phyloP scores from a whole-genome alignment of 106 monocot genomes.

The Gastrodia elata region DNA sequence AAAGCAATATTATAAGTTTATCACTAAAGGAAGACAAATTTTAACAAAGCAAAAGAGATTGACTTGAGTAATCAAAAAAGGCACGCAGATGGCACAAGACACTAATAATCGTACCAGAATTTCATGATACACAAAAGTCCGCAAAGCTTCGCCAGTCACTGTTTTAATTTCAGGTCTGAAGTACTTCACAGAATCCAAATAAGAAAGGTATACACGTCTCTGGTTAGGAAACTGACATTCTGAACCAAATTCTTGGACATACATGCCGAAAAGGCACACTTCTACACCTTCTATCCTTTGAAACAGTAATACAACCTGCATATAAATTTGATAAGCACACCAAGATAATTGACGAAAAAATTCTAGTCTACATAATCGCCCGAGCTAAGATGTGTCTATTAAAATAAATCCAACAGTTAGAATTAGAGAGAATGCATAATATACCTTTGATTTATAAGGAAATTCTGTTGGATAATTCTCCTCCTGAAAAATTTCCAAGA shows the following conservation, averaged over 20 bases:
- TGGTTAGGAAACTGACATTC: conserved; percentile 76
- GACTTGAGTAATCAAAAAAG: not conserved
- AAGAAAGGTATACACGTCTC: conserved; percentile 84
- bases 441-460: conserved; percentile 87
- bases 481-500: conserved; percentile 88
- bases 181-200: conserved; percentile 90
- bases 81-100: not conserved
- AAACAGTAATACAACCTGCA: conserved; percentile 78
- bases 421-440: not conserved
- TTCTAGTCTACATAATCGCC: not conserved
- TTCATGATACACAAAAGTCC: conserved; percentile 92
- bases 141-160: conserved; percentile 71
- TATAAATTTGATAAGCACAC: conserved; percentile 1
- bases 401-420: not conserved
- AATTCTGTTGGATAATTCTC: conserved; percentile 88
- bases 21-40: not conserved
- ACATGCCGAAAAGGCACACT: conserved; percentile 96
- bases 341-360: not conserved
- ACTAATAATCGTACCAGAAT: conserved; percentile 50
- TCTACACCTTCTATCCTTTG: conserved; percentile 96
- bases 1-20: not conserved
- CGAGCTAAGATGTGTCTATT: not conserved
- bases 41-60: not conserved
- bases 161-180: conserved; percentile 82
- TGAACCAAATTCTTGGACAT: conserved; percentile 90